Evolutionary conservation across 768 basidiomycete genomes (phyloP).

Genomic region (Lactifluus subvellereus): DNA sequence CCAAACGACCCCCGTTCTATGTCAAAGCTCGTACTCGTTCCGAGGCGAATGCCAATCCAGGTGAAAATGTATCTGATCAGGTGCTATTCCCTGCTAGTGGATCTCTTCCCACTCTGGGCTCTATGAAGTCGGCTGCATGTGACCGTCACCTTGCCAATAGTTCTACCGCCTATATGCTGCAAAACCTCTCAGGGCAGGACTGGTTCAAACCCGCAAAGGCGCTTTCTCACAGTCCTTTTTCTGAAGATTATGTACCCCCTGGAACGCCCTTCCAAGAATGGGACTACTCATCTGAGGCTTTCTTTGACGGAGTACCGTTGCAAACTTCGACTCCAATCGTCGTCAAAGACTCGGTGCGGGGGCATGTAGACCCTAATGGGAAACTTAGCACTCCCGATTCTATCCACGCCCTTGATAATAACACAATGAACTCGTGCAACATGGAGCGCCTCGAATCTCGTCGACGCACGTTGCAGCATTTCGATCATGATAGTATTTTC

Average conservation of each 20-base stretch:
- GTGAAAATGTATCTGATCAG: conserved; percentile 5
- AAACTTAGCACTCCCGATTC: conserved; percentile 2
- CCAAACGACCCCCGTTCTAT: conserved; percentile 25
- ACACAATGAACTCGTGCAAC: not conserved
- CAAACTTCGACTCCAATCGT: conserved; percentile 23
- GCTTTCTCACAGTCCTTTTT: conserved; percentile 25
- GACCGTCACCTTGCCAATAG: not conserved
- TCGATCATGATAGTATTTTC: conserved; percentile 21
- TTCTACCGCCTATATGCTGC: conserved; percentile 17
- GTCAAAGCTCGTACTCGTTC: conserved; percentile 40
- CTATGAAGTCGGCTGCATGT: conserved; percentile 9
- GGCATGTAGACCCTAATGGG: not conserved
- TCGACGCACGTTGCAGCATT: not conserved
- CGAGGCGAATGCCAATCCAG: conserved; percentile 13
- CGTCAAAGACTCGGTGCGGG: not conserved
- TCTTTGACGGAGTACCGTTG: conserved; percentile 17
- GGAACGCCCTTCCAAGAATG: conserved; percentile 21
- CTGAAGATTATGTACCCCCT: conserved; percentile 22
- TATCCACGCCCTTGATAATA: not conserved
- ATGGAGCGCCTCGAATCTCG: not conserved
- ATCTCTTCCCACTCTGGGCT: conserved; percentile 13
- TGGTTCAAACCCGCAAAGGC: conserved; percentile 32
- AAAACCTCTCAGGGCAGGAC: conserved; percentile 22
- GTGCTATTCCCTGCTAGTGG: conserved; percentile 4
- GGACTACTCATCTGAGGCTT: conserved; percentile 9